Conservation (phyloP, 257 asterid genomes). For the Capsicum pubescens region DNA sequence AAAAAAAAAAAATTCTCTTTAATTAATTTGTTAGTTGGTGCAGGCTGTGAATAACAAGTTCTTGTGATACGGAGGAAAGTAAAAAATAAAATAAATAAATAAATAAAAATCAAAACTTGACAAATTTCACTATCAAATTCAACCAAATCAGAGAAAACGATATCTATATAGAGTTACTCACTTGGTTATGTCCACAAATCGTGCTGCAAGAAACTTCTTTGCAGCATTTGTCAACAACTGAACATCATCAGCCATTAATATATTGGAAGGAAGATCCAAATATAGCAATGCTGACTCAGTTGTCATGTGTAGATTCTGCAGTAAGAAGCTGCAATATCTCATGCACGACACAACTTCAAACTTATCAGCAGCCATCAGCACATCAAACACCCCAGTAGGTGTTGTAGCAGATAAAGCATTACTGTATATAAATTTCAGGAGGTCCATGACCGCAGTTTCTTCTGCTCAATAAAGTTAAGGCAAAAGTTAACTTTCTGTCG, state of each 20-base stretch:
- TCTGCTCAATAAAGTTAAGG: slow-evolving; percentile 56
- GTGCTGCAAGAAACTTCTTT: slow-evolving; percentile 67
- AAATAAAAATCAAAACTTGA: not conserved
- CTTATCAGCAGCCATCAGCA: slow-evolving; percentile 91
- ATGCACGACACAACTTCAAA: slow-evolving; percentile 87
- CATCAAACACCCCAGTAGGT: slow-evolving; percentile 72
- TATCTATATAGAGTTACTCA: slow-evolving; percentile 37
- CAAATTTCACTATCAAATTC: not conserved
- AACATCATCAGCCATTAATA: slow-evolving; percentile 77
- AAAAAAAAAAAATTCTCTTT: no score
- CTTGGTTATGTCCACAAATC: slow-evolving; percentile 83
- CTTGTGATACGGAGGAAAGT: not conserved
- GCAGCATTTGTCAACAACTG: slow-evolving; percentile 76
- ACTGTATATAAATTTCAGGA: slow-evolving; percentile 81
- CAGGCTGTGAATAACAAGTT: no score
- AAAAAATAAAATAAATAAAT: not conserved
- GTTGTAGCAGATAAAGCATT: slow-evolving; percentile 61
- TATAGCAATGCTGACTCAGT: slow-evolving; percentile 85
- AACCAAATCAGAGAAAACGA: slow-evolving; percentile 18
- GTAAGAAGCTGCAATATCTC: slow-evolving; percentile 75
- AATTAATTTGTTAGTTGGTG: no score
- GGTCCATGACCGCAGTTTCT: slow-evolving; percentile 88
- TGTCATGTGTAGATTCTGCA: slow-evolving; percentile 73
- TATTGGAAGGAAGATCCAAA: slow-evolving; percentile 85
- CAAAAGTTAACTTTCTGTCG: not conserved